Conservation (phyloP, 1,284 basidiomycete species). For the Trichosporon sp. region DNA sequence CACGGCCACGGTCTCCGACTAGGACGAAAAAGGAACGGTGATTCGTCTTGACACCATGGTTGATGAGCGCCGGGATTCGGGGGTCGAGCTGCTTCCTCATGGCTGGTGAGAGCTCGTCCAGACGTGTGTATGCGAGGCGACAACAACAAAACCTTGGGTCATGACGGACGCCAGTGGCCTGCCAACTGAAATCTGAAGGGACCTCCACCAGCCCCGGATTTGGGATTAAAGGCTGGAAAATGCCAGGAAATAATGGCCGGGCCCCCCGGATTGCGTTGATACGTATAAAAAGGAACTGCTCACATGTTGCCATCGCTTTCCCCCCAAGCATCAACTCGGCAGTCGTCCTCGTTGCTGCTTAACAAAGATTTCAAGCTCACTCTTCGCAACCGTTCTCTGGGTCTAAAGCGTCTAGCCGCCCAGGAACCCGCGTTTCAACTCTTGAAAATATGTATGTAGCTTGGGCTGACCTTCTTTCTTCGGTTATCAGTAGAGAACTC, state of each 20-base stretch:
- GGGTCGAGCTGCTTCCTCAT: slow-evolving; percentile 67
- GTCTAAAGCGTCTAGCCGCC: not conserved
- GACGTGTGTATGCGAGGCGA: not conserved
- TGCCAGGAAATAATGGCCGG: not conserved
- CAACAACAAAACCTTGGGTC: not conserved
- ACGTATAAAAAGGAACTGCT: not conserved
- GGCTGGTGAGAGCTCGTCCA: slow-evolving; percentile 6
- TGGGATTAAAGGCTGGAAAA: slow-evolving; percentile 5
- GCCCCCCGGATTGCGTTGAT: slow-evolving; percentile 1
- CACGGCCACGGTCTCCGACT: slow-evolving; percentile 89
- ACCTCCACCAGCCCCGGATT: slow-evolving; percentile 3
- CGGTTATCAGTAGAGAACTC: not conserved
- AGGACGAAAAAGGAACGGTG: slow-evolving; percentile 95
- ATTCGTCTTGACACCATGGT: slow-evolving; percentile 87
- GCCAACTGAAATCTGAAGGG: slow-evolving; percentile 12
- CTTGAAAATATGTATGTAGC: slow-evolving; percentile 25
- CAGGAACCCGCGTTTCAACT: slow-evolving; percentile 5
- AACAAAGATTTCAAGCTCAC: not conserved
- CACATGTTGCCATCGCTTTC: slow-evolving; percentile 6
- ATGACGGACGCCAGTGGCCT: not conserved
- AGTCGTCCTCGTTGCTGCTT: slow-evolving; percentile 2
- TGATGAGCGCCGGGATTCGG: slow-evolving; percentile 86
- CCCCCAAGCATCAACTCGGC: slow-evolving; percentile 2
- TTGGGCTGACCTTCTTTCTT: not conserved
- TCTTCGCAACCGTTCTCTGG: slow-evolving; percentile 2